Evolutionary conservation across 73 alveolate genomes (phyloP).

Genomic region (Paramecium caudatum): DNA sequence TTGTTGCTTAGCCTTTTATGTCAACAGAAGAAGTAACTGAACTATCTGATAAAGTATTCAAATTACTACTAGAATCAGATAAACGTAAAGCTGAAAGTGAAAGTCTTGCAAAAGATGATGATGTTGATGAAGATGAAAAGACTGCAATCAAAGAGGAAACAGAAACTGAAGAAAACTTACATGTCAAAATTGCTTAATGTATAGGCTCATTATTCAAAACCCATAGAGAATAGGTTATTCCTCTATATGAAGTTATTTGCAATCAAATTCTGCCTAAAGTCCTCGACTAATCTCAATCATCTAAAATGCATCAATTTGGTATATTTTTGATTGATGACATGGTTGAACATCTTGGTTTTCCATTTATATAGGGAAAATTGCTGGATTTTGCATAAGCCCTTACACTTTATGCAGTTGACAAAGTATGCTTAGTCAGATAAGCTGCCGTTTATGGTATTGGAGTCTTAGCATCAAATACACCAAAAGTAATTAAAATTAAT

Average conservation of each 20-base stretch:
- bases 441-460: too few relatives aligned
- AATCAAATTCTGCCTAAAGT: slow-evolving; percentile 73
- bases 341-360: slow-evolving; percentile 94
- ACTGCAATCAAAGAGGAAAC: slow-evolving; percentile 85
- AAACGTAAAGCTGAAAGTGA: slow-evolving; percentile 82
- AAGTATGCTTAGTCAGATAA: too few relatives aligned
- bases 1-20: slow-evolving; percentile 68
- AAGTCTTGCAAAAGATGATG: slow-evolving; percentile 81
- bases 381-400: slow-evolving; percentile 81
- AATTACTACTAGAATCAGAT: slow-evolving; percentile 80
- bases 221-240: slow-evolving; percentile 76
- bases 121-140: slow-evolving; percentile 83
- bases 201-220: slow-evolving; percentile 90
- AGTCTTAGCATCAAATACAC: too few relatives aligned
- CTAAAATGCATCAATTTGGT: slow-evolving; percentile 89
- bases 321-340: slow-evolving; percentile 94
- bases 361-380: slow-evolving; percentile 80
- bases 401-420: too few relatives aligned
- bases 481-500: too few relatives aligned
- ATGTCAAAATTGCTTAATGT: slow-evolving; percentile 85
- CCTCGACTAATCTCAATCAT: slow-evolving; percentile 63
- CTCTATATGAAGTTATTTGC: slow-evolving; percentile 61
- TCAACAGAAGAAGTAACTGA: slow-evolving; percentile 73
- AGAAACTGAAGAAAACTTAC: slow-evolving; percentile 85
- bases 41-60: slow-evolving; percentile 76